Evolutionary conservation across 2,329 filamentous ascomycete species (phyloP).

Genomic region (Samsoniella hepiali): DNA sequence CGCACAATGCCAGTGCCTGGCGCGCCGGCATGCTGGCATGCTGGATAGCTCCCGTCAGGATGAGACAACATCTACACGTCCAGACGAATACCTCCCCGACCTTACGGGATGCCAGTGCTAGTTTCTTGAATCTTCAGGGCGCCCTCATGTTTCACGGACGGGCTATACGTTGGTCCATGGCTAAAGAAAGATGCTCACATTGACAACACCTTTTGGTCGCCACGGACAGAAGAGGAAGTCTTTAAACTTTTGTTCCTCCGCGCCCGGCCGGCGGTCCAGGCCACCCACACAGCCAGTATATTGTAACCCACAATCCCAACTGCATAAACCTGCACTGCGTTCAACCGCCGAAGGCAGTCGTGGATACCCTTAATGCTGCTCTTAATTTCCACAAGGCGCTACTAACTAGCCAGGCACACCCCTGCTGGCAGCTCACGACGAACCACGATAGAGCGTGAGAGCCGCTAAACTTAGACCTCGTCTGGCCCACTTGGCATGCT

Average conservation of each 20-base stretch:
- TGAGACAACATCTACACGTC: constrained; percentile 13
- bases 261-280: too few relatives aligned
- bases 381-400: constrained; percentile 20
- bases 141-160: too few relatives aligned
- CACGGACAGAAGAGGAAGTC: too few relatives aligned
- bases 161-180: too few relatives aligned
- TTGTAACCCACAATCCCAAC: too few relatives aligned
- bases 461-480: constrained; percentile 14
- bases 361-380: constrained; percentile 10
- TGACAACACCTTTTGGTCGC: too few relatives aligned
- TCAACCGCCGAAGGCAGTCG: neutral
- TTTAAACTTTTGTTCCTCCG: too few relatives aligned
- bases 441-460: constrained; percentile 12
- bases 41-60: neutral
- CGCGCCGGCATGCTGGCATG: neutral
- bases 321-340: neutral
- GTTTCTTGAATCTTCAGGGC: too few relatives aligned
- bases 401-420: constrained; percentile 3
- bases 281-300: too few relatives aligned
- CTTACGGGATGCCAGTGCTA: neutral
- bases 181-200: too few relatives aligned
- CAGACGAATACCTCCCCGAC: neutral
- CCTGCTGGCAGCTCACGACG: neutral
- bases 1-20: neutral
- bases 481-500: constrained; percentile 14